phyloP scores from a whole-genome alignment of 1,139 yeast genomes.

The Kurtzmaniella natalensis region DNA sequence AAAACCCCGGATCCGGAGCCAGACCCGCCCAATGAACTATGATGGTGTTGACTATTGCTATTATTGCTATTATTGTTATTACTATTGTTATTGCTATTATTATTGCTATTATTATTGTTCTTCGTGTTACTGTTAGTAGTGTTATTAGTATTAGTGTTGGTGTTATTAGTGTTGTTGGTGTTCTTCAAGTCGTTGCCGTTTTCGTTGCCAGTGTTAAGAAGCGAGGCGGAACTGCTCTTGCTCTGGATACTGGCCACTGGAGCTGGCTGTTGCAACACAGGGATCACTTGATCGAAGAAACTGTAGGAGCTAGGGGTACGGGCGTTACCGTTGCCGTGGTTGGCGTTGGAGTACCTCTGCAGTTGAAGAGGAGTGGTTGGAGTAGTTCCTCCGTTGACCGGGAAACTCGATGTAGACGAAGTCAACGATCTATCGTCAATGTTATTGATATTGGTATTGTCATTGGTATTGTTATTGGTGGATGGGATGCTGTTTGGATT shows the following conservation, averaged over 20 bases:
- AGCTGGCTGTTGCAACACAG: conserved; percentile 24
- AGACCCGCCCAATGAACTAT: background rate
- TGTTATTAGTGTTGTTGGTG: background rate
- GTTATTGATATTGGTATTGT: too few relatives aligned
- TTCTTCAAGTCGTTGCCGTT: too few relatives aligned
- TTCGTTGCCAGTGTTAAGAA: too few relatives aligned
- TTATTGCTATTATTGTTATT: conserved; percentile 1
- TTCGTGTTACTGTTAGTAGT: conserved; percentile 1
- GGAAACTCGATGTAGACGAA: conserved; percentile 1
- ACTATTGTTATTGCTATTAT: background rate
- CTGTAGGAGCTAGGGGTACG: conserved; percentile 32
- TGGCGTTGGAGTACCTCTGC: background rate
- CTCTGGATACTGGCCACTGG: background rate
- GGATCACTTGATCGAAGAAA: conserved; percentile 42
- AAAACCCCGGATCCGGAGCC: conserved; percentile 4
- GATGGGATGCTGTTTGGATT: conserved; percentile 11
- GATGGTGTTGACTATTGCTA: background rate
- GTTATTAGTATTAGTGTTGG: background rate
- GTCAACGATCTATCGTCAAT: background rate
- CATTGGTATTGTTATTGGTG: conserved; percentile 6
- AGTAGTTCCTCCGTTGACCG: background rate
- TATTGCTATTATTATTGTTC: background rate
- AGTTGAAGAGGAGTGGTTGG: background rate
- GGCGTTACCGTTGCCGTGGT: conserved; percentile 6
- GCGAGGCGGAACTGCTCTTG: background rate